These are phyloP conservation scores for Lecanosticta acicola DNA, from an alignment of 2,329 filamentous ascomycete genomes.

Conservation along the genomic window DNA sequence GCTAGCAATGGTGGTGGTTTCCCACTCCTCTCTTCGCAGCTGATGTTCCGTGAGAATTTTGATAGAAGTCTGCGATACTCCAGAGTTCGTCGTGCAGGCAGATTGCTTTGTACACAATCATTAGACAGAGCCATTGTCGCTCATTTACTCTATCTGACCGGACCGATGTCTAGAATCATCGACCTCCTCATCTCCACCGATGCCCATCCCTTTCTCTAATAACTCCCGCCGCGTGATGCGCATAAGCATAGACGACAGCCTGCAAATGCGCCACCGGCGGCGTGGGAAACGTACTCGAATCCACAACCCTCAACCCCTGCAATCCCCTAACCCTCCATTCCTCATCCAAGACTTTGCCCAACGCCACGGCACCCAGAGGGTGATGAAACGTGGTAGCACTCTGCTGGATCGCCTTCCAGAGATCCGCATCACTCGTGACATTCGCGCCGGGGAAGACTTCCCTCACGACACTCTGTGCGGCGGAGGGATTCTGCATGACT, in stretches of 20 bases:
- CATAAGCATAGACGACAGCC: conserved; percentile 10
- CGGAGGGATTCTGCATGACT: neutral
- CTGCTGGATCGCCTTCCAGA: conserved; percentile 12
- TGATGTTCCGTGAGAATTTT: too few relatives aligned
- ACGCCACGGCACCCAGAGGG: conserved; percentile 5
- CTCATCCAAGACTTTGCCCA: conserved; percentile 12
- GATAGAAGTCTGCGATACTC: too few relatives aligned
- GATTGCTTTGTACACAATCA: too few relatives aligned
- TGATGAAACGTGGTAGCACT: conserved; percentile 12
- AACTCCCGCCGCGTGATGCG: conserved; percentile 3
- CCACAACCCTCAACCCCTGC: conserved; percentile 14
- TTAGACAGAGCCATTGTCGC: too few relatives aligned
- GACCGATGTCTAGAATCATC: too few relatives aligned
- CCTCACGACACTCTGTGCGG: neutral
- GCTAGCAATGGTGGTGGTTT: too few relatives aligned
- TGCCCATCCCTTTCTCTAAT: conserved; percentile 2
- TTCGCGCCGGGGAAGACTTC: conserved; percentile 11
- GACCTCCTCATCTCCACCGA: too few relatives aligned
- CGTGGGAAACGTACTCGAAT: conserved; percentile 13
- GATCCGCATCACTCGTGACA: conserved; percentile 9
- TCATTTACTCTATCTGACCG: too few relatives aligned
- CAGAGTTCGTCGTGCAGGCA: too few relatives aligned
- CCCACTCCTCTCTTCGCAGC: too few relatives aligned
- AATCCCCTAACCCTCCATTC: conserved; percentile 14
- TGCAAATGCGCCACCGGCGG: conserved; percentile 11